Evolutionary conservation across 2,329 filamentous ascomycete species (phyloP), one percentile per base, ranked within the genome.

Genomic region (Aaosphaeria pasadenensis): DNA sequence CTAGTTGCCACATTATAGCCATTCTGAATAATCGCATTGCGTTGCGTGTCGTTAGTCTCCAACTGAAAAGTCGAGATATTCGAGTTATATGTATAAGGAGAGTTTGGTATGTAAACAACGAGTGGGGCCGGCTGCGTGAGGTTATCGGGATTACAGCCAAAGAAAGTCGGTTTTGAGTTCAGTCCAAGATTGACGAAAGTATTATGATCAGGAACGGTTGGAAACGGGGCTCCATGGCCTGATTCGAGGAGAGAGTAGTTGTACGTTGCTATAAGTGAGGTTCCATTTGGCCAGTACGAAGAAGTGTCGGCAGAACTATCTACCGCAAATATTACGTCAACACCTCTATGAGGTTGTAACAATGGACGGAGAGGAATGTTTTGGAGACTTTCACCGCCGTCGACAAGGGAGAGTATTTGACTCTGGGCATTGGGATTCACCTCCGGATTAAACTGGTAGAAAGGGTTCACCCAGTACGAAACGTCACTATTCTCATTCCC

Each of bases 41-140:
- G 95, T 1, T 95, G 77, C 1, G 87, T 85, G 1, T 85, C 88
- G 7, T 85, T 89, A 0, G 89, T 94, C 42, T 89, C 89, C 81
- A 92, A 89, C 28, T 94, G 75, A 63, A 80, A 95, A 11, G 87
- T 87, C 29, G 80, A 80, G 58, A 89, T 89, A 71, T 95, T 89
- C 54, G 89, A 89, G 1, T 89, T 89, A 11, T 63, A 62, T 11
- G 88, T 88, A 5, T 71, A 75, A 29, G 74, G 77, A 66, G 90
- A 89, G 52, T 82, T 82, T 1, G 87, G 56, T 50, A 79, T 79
- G 1, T 76, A 87, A 2, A 87, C 88, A 1, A 89, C 67, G 52
- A 84, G 89, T 51, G 83, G 70, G 5, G 85, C 72, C 1, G 87
- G 86, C 1, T 79, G 77, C 35, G 49, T 50, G 1, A 53, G 17